Conservation (phyloP, 805 yeast genomes). For the Wickerhamomyces mucosus region DNA sequence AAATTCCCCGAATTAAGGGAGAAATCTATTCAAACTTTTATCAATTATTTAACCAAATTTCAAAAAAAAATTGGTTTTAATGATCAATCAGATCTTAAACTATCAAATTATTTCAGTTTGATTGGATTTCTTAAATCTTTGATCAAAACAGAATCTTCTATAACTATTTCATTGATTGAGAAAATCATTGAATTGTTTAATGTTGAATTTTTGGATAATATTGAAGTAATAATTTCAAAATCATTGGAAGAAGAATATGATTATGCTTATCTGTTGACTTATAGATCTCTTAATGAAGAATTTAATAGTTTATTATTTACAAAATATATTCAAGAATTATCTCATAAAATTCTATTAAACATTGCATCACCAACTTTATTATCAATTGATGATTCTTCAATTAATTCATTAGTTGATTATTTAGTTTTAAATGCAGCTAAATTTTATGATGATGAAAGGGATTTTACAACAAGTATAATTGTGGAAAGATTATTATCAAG, state of each 20-base stretch:
- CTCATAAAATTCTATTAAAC: conserved; percentile 9
- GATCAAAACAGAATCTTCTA: conserved; percentile 13
- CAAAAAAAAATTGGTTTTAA: too few species aligned
- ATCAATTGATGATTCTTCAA: neutral
- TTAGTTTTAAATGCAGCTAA: conserved; percentile 4
- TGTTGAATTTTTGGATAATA: conserved; percentile 9
- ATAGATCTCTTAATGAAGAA: conserved; percentile 27
- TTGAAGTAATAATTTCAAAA: conserved; percentile 24
- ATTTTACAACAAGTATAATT: conserved; percentile 10
- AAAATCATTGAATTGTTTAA: conserved; percentile 18
- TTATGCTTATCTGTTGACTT: conserved; percentile 23
- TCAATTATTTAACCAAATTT: conserved; percentile 17
- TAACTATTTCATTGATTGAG: conserved; percentile 15
- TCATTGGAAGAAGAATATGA: conserved; percentile 21
- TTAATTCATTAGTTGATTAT: conserved; percentile 4
- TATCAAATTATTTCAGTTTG: conserved; percentile 23
- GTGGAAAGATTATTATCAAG: conserved; percentile 11
- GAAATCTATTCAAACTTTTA: conserved; percentile 14
- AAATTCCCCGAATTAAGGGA: conserved; percentile 21
- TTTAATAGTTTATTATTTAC: conserved; percentile 24
- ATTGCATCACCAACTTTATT: neutral
- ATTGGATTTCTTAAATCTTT: conserved; percentile 29
- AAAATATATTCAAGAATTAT: conserved; percentile 17
- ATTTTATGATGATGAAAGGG: conserved; percentile 20
- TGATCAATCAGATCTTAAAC: conserved; percentile 3